Conservation (phyloP, 371 early-diverging fungal genomes). For the Mucor sp. region DNA sequence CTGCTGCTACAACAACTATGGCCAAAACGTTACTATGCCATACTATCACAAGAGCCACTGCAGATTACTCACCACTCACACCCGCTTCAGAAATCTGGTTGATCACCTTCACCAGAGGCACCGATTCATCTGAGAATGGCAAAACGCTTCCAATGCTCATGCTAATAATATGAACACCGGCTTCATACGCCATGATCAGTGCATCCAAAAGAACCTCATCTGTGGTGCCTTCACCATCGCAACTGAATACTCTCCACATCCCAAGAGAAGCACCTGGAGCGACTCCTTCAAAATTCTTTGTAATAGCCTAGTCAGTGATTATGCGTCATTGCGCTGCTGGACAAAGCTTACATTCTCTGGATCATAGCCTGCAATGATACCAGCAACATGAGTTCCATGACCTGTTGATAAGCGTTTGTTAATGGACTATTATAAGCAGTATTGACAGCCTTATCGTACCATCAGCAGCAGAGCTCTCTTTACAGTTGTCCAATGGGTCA, state of each 20-base stretch:
- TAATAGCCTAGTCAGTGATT: neutral
- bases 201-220: slow-evolving; percentile 62
- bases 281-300: slow-evolving; percentile 58
- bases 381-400: slow-evolving; percentile 69
- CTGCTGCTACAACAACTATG: slow-evolving; percentile 56
- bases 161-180: slow-evolving; percentile 59
- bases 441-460: neutral
- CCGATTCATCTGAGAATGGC: slow-evolving; percentile 41
- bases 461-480: neutral
- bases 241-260: slow-evolving; percentile 65
- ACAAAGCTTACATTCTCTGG: slow-evolving; percentile 26
- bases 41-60: neutral
- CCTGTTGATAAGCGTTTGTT: slow-evolving; percentile 18
- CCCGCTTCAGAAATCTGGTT: slow-evolving; percentile 12
- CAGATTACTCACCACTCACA: slow-evolving; percentile 15
- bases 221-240: slow-evolving; percentile 47
- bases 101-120: slow-evolving; percentile 2
- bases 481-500: slow-evolving; percentile 29
- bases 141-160: slow-evolving; percentile 61
- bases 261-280: slow-evolving; percentile 63
- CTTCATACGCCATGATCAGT: slow-evolving; percentile 58
- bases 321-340: neutral
- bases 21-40: neutral
- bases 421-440: no score
- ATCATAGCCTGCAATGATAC: slow-evolving; percentile 66